These are phyloP conservation scores for Casuarina equisetifolia DNA, from an alignment of 306 rosid species.

Conservation along the genomic window DNA sequence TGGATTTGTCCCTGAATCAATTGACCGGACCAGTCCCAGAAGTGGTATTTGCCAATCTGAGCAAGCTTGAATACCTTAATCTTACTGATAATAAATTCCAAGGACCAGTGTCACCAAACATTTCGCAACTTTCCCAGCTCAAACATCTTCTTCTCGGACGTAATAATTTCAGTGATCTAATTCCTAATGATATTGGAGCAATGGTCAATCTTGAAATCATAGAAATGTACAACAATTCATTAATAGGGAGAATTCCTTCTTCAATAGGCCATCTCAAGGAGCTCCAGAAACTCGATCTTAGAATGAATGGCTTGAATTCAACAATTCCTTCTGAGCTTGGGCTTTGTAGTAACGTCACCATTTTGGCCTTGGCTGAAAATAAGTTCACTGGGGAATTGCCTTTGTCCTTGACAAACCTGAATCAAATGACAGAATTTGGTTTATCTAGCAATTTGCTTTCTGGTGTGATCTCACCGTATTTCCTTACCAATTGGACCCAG, in stretches of 20 bases:
- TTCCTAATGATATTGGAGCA: slow-evolving; percentile 26
- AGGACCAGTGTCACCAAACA: too few relatives aligned
- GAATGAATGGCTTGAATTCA: slow-evolving; percentile 35
- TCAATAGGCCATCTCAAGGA: slow-evolving; percentile 8
- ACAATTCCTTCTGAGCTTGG: slow-evolving; percentile 61
- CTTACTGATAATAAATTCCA: too few relatives aligned
- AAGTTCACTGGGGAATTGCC: slow-evolving; percentile 49
- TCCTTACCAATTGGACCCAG: slow-evolving; percentile 58
- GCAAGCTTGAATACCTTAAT: neutral
- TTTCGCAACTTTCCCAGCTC: slow-evolving; percentile 43
- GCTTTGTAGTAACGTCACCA: slow-evolving; percentile 46
- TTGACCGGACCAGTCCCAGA: slow-evolving; percentile 54
- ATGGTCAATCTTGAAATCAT: too few relatives aligned
- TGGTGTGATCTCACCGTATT: slow-evolving; percentile 46
- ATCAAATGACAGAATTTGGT: slow-evolving; percentile 33
- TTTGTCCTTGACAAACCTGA: slow-evolving; percentile 37
- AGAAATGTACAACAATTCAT: too few relatives aligned
- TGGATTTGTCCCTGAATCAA: slow-evolving; percentile 45
- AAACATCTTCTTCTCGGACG: slow-evolving; percentile 39
- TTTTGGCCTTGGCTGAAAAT: slow-evolving; percentile 40
- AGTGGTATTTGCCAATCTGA: slow-evolving; percentile 41
- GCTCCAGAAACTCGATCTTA: slow-evolving; percentile 38
- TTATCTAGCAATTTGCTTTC: slow-evolving; percentile 47
- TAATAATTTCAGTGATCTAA: slow-evolving; percentile 45
- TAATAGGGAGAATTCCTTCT: too few relatives aligned